Conservation (phyloP, 305 asterid species). For the Solanum hybrid region DNA sequence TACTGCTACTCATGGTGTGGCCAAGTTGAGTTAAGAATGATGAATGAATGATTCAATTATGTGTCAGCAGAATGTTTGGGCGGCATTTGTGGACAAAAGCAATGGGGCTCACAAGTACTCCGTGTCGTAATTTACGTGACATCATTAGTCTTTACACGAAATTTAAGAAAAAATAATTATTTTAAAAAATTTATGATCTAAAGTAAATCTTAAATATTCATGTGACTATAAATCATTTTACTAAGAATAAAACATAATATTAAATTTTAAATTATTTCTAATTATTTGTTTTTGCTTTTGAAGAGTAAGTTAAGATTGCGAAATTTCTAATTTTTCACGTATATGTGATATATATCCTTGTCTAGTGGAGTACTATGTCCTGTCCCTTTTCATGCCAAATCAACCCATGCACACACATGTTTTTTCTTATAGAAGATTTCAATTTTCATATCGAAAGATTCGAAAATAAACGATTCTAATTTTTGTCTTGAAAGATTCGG, state of each 20-base stretch:
- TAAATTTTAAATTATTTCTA: background rate
- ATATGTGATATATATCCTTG: background rate
- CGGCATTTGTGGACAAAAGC: background rate
- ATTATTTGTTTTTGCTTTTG: background rate
- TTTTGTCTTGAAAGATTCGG: background rate
- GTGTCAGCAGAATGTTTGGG: constrained; percentile 4
- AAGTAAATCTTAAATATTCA: background rate
- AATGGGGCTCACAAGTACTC: background rate
- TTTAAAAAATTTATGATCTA: too few relatives aligned
- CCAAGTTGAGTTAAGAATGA: background rate
- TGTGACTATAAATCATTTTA: background rate
- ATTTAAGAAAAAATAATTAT: background rate
- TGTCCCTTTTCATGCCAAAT: background rate
- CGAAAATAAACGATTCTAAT: background rate
- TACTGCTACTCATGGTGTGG: background rate
- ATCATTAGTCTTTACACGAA: background rate
- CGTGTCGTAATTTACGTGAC: background rate
- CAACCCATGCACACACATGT: background rate
- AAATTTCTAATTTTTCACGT: background rate
- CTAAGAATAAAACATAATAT: background rate
- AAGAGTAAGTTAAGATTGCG: background rate
- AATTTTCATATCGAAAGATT: background rate
- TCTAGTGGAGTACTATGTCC: background rate
- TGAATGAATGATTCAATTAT: background rate
- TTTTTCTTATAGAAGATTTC: background rate